A percentile compares a stretch with the other conserved stretches of the same genome.
Conservation (phyloP, 2,329 filamentous ascomycete genomes). For the Plenodomus tracheiphilus region DNA sequence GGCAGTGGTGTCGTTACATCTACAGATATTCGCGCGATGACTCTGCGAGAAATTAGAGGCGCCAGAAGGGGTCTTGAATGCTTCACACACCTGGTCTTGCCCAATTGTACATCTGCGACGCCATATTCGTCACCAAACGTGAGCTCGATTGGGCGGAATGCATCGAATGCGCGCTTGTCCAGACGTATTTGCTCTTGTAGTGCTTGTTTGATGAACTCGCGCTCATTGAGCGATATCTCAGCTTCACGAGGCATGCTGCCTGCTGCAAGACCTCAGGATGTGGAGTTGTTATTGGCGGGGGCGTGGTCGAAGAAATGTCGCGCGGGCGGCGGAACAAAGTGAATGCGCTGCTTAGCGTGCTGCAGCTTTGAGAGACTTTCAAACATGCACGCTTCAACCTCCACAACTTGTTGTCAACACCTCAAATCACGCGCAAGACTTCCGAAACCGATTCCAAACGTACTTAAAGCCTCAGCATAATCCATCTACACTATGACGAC, state of each 20-base stretch:
- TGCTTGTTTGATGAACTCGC: slow-evolving; percentile 80
- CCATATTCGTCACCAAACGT: slow-evolving; percentile 90
- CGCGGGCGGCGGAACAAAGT: slow-evolving; percentile 29
- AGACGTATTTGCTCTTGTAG: slow-evolving; percentile 79
- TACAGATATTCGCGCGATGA: slow-evolving; percentile 82
- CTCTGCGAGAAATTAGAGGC: slow-evolving; percentile 54
- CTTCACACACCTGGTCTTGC: slow-evolving; percentile 75
- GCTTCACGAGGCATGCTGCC: slow-evolving; percentile 84
- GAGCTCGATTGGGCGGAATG: slow-evolving; percentile 76
- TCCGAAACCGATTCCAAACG: slow-evolving; percentile 25
- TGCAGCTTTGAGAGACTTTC: slow-evolving; percentile 6
- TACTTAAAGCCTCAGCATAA: not conserved
- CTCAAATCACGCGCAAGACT: slow-evolving; percentile 29
- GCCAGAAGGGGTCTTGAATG: not conserved
- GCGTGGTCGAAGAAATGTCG: slow-evolving; percentile 25
- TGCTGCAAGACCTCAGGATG: slow-evolving; percentile 1
- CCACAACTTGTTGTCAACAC: slow-evolving; percentile 7
- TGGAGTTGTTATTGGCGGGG: slow-evolving; percentile 11
- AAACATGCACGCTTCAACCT: slow-evolving; percentile 5
- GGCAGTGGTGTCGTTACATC: slow-evolving; percentile 83
- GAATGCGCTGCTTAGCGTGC: slow-evolving; percentile 19
- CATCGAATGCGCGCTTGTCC: slow-evolving; percentile 79
- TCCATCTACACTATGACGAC: slow-evolving; percentile 48
- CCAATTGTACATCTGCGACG: slow-evolving; percentile 81
- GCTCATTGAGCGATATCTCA: slow-evolving; percentile 87